A percentile compares a stretch with the other conserved stretches of the same genome.
phyloP scores from a whole-genome alignment of 1,284 basidiomycete species.

The Taiwanofungus camphoratus region DNA sequence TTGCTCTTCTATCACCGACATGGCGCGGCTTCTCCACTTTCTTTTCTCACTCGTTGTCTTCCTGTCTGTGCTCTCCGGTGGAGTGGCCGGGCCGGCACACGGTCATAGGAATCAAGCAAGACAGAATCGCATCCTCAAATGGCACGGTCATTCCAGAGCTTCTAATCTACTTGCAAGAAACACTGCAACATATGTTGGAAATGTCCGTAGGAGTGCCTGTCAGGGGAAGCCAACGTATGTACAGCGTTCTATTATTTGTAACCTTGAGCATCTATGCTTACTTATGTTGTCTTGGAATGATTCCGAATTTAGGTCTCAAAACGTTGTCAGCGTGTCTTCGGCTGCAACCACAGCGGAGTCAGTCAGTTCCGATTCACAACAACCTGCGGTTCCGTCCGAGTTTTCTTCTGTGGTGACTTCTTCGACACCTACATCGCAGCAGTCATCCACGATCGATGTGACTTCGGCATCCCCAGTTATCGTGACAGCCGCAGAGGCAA shows the following conservation, averaged over 20 bases:
- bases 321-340: too few relatives aligned
- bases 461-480: neutral
- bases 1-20: slow-evolving; percentile 15
- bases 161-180: neutral
- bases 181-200: slow-evolving; percentile 1
- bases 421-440: neutral
- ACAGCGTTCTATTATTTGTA: too few relatives aligned
- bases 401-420: neutral
- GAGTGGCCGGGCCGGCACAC: slow-evolving; percentile 45
- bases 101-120: slow-evolving; percentile 30
- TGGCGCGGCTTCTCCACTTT: slow-evolving; percentile 35
- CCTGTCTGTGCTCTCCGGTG: slow-evolving; percentile 27
- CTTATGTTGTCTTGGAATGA: too few relatives aligned
- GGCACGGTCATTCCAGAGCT: too few relatives aligned
- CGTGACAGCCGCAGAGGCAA: slow-evolving; percentile 1
- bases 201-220: slow-evolving; percentile 27
- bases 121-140: neutral
- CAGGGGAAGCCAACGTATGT: slow-evolving; percentile 20
- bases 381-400: neutral
- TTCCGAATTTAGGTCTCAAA: too few relatives aligned
- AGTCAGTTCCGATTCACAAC: too few relatives aligned
- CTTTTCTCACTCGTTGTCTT: slow-evolving; percentile 36
- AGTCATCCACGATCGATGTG: neutral
- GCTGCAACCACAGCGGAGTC: too few relatives aligned
- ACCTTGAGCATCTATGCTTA: too few relatives aligned